Evolutionary conservation across 225 moss, liverwort and hornwort genomes (phyloP), one percentile per base, ranked within the genome.

Genomic region (Pseudisothecium myosuroides): DNA sequence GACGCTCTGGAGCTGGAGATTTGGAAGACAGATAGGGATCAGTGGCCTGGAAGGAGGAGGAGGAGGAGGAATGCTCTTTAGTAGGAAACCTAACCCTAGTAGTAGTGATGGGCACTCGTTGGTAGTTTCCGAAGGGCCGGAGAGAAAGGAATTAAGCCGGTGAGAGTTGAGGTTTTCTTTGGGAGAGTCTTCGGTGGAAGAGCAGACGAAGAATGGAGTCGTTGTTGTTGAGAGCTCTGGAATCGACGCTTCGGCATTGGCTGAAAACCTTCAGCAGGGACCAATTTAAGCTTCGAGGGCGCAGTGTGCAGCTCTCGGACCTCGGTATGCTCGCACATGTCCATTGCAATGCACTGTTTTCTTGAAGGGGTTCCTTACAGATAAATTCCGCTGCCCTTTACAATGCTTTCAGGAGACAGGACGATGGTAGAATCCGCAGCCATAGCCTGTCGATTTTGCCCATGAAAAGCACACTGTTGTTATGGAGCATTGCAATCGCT

Each of bases 161-260:
- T 73, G 54, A 54, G 39, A 19, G 52, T 39, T 24, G 63, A 63
- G 56, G 26, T 63, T 29, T 80, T 86, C 50, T 45, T 81, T n/a
- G 81, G 88, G 54, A 54, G 83, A 55, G 73, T 54, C 21, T 26
- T 52, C 47, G 67, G 19, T 31, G 67, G n/a, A 78, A 43, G 12
- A 67, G 83, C 29, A n/a, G 75, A 76, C 84, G 79, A 89, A 89
- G 71, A 34, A 99, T 99, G 99, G 97, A 99, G 94, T 96, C 99
- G 71, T 90, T 99, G 59, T 87, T 99, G 85, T 91, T 96, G 85
- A 94, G 95, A 91, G 99, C 97, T 63, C 92, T 99, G 64, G 99
- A 99, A 72, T 97, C 99, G 68, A 99, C 97, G 91, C 92, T 99
- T 68, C 96, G 96, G 87, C 96, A 99, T 88, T 99, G 99, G 99